Percentiles rank a stretch among this genome's conserved stretches.
Evolutionary conservation across 768 basidiomycete species (phyloP).

Genomic region (Pulveroboletus sp.): DNA sequence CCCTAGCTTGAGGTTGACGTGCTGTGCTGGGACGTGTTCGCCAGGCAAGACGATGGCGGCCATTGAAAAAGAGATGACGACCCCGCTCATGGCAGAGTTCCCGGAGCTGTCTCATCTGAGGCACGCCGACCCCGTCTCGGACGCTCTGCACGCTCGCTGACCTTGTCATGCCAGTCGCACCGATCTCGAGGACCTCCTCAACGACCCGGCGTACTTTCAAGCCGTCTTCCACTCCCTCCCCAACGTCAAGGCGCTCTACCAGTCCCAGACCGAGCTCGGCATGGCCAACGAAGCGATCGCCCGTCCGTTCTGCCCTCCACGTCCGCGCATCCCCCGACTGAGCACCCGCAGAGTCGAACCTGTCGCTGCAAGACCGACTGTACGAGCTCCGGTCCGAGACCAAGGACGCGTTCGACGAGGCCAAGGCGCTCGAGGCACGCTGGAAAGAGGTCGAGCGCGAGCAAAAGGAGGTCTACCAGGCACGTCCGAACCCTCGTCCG

Average conservation of each 20-base stretch:
- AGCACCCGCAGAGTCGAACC: constrained; percentile 59
- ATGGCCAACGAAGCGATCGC: constrained; percentile 85
- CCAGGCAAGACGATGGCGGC: constrained; percentile 71
- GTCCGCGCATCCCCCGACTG: constrained; percentile 3
- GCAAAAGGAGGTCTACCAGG: constrained; percentile 87
- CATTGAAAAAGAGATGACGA: constrained; percentile 36
- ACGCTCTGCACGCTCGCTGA: constrained; percentile 7
- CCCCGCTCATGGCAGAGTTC: constrained; percentile 56
- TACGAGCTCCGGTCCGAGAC: constrained; percentile 78
- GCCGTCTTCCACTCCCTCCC: constrained; percentile 79
- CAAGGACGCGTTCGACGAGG: constrained; percentile 82
- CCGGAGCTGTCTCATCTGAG: constrained; percentile 71
- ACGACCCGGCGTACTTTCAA: constrained; percentile 81
- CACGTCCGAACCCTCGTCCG: constrained; percentile 28
- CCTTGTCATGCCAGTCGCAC: constrained; percentile 54
- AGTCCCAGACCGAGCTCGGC: constrained; percentile 73
- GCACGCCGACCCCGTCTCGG: constrained; percentile 39
- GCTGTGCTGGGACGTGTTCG: constrained; percentile 67
- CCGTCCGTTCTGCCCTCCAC: constrained; percentile 45
- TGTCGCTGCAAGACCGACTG: constrained; percentile 70
- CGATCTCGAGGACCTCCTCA: constrained; percentile 85
- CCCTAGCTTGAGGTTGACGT: constrained; percentile 80
- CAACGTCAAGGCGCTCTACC: constrained; percentile 69
- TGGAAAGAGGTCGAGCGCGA: constrained; percentile 89
- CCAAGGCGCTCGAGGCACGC: constrained; percentile 70